Conservation (phyloP, 1,139 yeast genomes). For the Saccharomyces hybrid region DNA sequence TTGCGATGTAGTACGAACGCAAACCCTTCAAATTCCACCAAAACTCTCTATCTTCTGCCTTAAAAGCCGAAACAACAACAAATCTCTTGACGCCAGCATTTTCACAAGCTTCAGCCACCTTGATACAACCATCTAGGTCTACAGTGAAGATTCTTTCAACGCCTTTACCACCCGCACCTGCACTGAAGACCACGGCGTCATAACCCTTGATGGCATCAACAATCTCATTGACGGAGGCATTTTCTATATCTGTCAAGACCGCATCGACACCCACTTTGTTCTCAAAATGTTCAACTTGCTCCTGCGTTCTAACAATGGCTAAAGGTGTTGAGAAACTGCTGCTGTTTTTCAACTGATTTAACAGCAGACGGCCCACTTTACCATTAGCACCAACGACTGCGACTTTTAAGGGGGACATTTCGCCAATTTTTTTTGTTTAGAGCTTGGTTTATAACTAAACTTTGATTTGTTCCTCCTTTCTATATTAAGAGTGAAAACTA, state of each 20-base stretch:
- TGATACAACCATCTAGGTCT: conserved; percentile 58
- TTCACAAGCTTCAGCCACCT: conserved; percentile 49
- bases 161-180: conserved; percentile 57
- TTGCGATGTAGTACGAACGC: conserved; percentile 42
- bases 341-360: conserved; percentile 27
- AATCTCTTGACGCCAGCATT: conserved; percentile 42
- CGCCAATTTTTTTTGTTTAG: not conserved
- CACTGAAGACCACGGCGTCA: conserved; percentile 54
- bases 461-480: not conserved
- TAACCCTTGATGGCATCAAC: conserved; percentile 39
- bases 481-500: not conserved
- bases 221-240: conserved; percentile 34
- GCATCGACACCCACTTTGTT: conserved; percentile 36
- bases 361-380: conserved; percentile 43
- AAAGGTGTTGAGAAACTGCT: conserved; percentile 31
- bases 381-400: conserved; percentile 61
- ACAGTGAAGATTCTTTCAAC: conserved; percentile 42
- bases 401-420: conserved; percentile 25
- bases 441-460: not conserved
- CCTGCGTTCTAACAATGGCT: conserved; percentile 45
- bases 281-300: conserved; percentile 38
- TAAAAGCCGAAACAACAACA: conserved; percentile 50
- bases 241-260: conserved; percentile 36
- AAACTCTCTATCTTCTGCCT: conserved; percentile 43
- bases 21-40: conserved; percentile 35